phyloP scores from a whole-genome alignment of 2,329 filamentous ascomycete species.

The Colletotrichum aenigma region DNA sequence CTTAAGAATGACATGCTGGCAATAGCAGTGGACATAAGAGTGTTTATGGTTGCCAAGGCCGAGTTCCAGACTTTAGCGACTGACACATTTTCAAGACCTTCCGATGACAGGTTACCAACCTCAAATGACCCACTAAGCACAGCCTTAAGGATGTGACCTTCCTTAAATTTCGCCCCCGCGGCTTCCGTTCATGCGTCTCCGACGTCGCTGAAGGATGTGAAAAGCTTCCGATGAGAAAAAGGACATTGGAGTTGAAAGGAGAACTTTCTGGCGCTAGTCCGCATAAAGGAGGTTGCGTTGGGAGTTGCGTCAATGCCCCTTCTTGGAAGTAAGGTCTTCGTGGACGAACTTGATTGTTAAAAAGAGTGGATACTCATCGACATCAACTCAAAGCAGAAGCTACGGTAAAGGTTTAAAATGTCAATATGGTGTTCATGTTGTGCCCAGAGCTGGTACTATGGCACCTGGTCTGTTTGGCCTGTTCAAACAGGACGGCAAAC shows the following conservation, averaged over 20 bases:
- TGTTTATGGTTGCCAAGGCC: not conserved
- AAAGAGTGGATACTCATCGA: not conserved
- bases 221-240: not conserved
- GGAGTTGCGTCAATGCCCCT: not conserved
- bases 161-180: not conserved
- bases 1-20: not conserved
- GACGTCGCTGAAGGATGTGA: not conserved
- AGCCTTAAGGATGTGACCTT: not conserved
- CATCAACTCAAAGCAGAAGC: not conserved
- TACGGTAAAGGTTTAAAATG: not conserved
- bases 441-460: not conserved
- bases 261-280: not conserved
- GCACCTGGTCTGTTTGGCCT: not conserved
- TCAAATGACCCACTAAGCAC: not conserved
- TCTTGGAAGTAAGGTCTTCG: not conserved
- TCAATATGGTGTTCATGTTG: accelerated
- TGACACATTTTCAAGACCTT: not conserved
- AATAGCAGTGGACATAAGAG: not conserved
- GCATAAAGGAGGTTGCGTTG: not conserved
- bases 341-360: not conserved
- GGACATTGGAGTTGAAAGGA: not conserved
- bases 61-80: not conserved
- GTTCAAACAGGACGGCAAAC: not conserved
- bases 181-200: not conserved
- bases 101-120: not conserved